These are phyloP conservation scores for Tulasnella sp. DNA, from an alignment of 768 basidiomycete genomes.

Conservation along the genomic window DNA sequence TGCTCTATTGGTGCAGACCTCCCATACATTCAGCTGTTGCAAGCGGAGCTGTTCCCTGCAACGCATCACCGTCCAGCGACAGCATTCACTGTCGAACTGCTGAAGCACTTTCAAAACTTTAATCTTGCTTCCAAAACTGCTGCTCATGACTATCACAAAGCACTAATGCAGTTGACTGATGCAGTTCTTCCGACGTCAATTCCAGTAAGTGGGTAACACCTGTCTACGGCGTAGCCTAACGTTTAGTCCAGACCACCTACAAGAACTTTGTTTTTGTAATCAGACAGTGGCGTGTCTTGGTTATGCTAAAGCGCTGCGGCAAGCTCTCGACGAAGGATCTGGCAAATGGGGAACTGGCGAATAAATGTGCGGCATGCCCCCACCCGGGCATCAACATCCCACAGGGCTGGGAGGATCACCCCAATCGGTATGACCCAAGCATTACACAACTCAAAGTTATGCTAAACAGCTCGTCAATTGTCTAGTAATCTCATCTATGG, in stretches of 20 bases:
- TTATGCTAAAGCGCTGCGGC: background rate
- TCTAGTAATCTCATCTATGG: background rate
- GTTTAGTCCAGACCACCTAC: background rate
- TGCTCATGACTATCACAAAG: background rate
- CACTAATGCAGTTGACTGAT: background rate
- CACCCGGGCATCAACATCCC: background rate
- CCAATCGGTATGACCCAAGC: background rate
- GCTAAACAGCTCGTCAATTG: no score
- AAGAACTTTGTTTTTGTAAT: background rate
- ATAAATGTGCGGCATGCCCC: background rate
- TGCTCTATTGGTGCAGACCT: background rate
- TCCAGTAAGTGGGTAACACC: background rate
- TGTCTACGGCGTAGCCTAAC: background rate
- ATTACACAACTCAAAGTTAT: background rate
- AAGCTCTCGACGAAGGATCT: background rate
- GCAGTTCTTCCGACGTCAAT: background rate
- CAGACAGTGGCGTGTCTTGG: background rate
- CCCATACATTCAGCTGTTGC: background rate
- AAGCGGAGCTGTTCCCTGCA: background rate
- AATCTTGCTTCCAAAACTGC: background rate
- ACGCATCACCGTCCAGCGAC: background rate
- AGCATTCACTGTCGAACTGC: background rate
- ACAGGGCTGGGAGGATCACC: background rate
- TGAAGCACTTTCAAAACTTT: background rate
- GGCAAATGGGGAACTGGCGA: background rate